A percentile compares a stretch with the other conserved stretches of the same genome.
Evolutionary conservation across 495 filamentous ascomycete genomes (phyloP).

Genomic region (Hapsidospora chrysogenum): DNA sequence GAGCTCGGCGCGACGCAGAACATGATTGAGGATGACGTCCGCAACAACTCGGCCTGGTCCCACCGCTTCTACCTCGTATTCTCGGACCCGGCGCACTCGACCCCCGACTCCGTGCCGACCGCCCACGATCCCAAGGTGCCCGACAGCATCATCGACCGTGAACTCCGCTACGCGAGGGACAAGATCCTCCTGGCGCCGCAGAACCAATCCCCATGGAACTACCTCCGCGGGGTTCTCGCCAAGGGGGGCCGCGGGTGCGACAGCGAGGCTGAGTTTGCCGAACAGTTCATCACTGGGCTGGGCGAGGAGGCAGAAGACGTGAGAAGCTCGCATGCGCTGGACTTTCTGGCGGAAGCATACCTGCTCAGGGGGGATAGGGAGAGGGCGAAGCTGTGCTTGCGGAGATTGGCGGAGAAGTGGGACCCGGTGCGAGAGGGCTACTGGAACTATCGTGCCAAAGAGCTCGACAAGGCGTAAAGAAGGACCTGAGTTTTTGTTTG

Average conservation of each 20-base stretch:
- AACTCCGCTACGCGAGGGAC: constrained; percentile 53
- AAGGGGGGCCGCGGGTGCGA: constrained; percentile 41
- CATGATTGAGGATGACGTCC: constrained; percentile 59
- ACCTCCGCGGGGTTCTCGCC: constrained; percentile 58
- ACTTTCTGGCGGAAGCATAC: constrained; percentile 73
- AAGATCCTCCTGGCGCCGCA: constrained; percentile 70
- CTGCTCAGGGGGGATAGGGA: constrained; percentile 40
- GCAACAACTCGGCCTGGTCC: constrained; percentile 95
- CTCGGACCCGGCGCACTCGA: constrained; percentile 36
- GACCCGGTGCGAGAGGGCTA: constrained; percentile 84
- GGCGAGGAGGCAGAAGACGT: constrained; percentile 31
- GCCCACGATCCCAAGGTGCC: constrained; percentile 33
- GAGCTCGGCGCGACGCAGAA: constrained; percentile 56
- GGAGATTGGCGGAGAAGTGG: constrained; percentile 64
- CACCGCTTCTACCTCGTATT: constrained; percentile 89
- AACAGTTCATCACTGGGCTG: constrained; percentile 41
- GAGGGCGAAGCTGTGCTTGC: constrained; percentile 46
- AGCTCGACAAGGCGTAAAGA: constrained; percentile 9
- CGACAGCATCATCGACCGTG: constrained; percentile 49
- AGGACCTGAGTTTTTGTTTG: too few species aligned
- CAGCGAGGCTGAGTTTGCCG: constrained; percentile 45
- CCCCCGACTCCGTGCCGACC: constrained; percentile 25
- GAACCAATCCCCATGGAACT: constrained; percentile 89
- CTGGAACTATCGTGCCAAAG: constrained; percentile 61
- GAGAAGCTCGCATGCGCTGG: constrained; percentile 72